These are phyloP conservation scores for Erodium maritimum DNA, from an alignment of 345 rosid genomes.

Conservation along the genomic window DNA sequence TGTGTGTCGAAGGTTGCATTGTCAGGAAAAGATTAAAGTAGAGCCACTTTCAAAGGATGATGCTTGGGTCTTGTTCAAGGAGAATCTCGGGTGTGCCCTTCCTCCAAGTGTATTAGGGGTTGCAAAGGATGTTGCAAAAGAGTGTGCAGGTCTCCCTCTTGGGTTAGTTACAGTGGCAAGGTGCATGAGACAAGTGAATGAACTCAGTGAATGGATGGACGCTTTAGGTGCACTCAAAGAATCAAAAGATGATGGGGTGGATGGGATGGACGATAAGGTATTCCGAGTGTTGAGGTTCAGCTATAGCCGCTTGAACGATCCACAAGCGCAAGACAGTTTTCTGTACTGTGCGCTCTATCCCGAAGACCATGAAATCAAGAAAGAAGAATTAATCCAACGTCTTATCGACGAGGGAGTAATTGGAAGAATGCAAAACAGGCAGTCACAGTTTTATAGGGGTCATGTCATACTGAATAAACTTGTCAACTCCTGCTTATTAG, in stretches of 20 bases:
- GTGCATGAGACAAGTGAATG: slow-evolving; percentile 4
- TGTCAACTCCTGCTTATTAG: slow-evolving; percentile 9
- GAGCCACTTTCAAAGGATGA: slow-evolving; percentile 7
- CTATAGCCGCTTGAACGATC: slow-evolving; percentile 9
- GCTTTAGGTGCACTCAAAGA: slow-evolving; percentile 3
- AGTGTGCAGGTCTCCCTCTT: slow-evolving; percentile 17
- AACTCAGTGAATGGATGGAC: slow-evolving; percentile 12
- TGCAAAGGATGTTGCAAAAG: not conserved
- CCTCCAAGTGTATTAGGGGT: not conserved
- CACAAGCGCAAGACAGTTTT: slow-evolving; percentile 4
- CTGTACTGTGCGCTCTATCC: slow-evolving; percentile 14
- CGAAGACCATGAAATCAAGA: not conserved
- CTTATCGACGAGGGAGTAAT: slow-evolving; percentile 11
- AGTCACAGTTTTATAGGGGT: not conserved
- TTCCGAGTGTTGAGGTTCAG: slow-evolving; percentile 9
- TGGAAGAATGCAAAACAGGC: not conserved
- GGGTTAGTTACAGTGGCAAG: slow-evolving; percentile 8
- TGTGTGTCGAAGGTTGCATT: slow-evolving; percentile 7
- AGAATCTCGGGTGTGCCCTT: not conserved
- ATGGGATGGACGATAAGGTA: not conserved
- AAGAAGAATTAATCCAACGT: slow-evolving; percentile 1
- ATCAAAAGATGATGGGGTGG: not conserved
- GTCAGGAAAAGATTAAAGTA: slow-evolving; percentile 1
- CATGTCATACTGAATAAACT: slow-evolving; percentile 1
- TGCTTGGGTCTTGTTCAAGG: slow-evolving; percentile 7